Percentiles rank a stretch among this genome's conserved stretches.
Evolutionary conservation across 2,329 filamentous ascomycete species (phyloP).

Genomic region (Ceratocystis huliohia): DNA sequence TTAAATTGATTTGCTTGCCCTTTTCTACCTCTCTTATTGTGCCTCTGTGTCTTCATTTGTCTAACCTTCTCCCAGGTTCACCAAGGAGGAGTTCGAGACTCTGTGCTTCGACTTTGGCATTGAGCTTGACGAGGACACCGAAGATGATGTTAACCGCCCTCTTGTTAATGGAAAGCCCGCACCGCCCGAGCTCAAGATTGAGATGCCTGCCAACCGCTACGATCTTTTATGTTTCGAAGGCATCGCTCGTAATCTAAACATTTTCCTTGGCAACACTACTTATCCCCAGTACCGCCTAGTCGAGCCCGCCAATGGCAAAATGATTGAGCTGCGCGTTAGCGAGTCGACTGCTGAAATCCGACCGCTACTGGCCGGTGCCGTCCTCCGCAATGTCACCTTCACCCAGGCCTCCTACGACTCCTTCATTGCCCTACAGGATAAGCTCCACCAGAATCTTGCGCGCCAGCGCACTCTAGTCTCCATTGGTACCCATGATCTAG

Average conservation of each 20-base stretch:
- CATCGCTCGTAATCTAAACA: conserved; percentile 87
- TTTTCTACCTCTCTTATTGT: conserved; percentile 13
- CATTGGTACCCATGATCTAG: conserved; percentile 92
- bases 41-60: conserved; percentile 19
- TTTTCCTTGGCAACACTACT: conserved; percentile 67
- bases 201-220: conserved; percentile 89
- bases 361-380: conserved; percentile 77
- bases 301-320: conserved; percentile 56
- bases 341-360: conserved; percentile 65
- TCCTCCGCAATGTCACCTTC: conserved; percentile 84
- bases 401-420: conserved; percentile 84
- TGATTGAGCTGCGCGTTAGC: conserved; percentile 70
- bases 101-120: conserved; percentile 98
- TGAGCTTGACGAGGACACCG: conserved; percentile 92
- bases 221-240: conserved; percentile 97
- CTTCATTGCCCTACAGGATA: conserved; percentile 96
- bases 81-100: conserved; percentile 89
- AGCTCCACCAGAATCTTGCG: conserved; percentile 91
- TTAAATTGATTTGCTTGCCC: too few relatives aligned
- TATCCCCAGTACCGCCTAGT: conserved; percentile 70
- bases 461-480: conserved; percentile 88
- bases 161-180: conserved; percentile 69
- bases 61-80: conserved; percentile 46
- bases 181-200: conserved; percentile 89
- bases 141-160: conserved; percentile 54